Base-by-base conservation (phyloP, 176 grass and related monocot species). In the Avena atlantica region DNA sequence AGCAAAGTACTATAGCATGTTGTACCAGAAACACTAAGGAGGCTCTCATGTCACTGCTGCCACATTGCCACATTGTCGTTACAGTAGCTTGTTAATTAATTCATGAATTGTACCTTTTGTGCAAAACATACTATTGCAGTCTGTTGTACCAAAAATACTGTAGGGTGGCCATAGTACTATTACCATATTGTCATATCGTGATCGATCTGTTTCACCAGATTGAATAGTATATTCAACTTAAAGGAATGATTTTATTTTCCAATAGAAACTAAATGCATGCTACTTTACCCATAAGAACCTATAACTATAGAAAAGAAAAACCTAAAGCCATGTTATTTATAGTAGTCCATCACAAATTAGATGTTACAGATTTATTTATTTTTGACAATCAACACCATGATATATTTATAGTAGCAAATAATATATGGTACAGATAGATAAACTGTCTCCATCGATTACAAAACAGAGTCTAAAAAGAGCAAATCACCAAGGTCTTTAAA, bases 41-140 rank as follows among this genome's bases (percentile, higher is more conserved):
- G 17, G 66, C 2, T 37, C 23, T 23, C 23, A 63, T 25, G 60
- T 23, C 11, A 16, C 5, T 16, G 15, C 25, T 67, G 5, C 12
- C 62, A 65, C 62, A 5, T 50, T 50, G 9, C 11, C 51, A 53
- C 51, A 20, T 40, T 40, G 66, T 69, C 66, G 2, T 69, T 69
- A 69, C 12, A 2, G 25, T 27, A 27, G 12, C 62, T 24, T 27
- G 25, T 65, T 66, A 66, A 20, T 64, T 65, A 65, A 15, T 66
- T 66, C 25, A 66, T 66, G 63, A 16, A 66, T 29, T 66, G 63
- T 66, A 66, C 63, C 62, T 66, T 31, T 66, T 66, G 63, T 15
- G 24, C 63, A 25, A 66, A 34, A n/a, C 15, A 31, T 66, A 31
- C 63, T 66, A 16, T 31, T 66, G 25, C 15, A 31, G 5, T 24